Base-by-base conservation (phyloP, 805 yeast genomes). In the Barnettozyma wickerhamii region DNA sequence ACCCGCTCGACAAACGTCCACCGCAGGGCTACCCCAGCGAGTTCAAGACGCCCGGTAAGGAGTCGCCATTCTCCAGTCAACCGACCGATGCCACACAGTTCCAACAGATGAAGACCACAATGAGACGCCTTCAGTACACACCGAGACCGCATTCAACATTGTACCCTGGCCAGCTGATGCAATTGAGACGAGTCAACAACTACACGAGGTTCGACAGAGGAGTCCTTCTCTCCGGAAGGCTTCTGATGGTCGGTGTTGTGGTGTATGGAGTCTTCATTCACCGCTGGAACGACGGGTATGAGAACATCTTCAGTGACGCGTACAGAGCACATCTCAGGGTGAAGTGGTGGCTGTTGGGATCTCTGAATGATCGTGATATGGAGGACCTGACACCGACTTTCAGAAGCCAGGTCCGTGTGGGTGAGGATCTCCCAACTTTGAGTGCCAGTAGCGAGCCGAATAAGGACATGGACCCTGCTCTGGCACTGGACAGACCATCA, bases 1-100 rank as follows among this genome's bases (percentile, higher is more conserved):
- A 86, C 55, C 84, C 90, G 0, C 63, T 74, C 1, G 95, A 86
- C 55, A 57, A 66, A 30, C 68, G 95, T 34, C 95, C 95, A 0
- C 75, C 95, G 0, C 79, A 80, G 55, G 95, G 95, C 3, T 86
- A 87, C 49, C 95, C 95, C 1, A 80, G 89, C 19, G 95, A 86
- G 58, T 87, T 72, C 64, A 69, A 74, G 42, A 63, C 80, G 1
- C 91, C 93, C 0, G 81, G 85, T 1, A 66, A 69, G 31, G 69
- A 75, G 24, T 78, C 84, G 20, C 58, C 62, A 15, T 78, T 77
- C 63, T 65, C 77, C 7, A 63, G 73, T 7, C 62, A 79, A n/a
- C 89, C 90, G 4, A 71, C 71, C 50, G 79, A 74, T 50, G 79
- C 86, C 6, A 69, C 81, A 1, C 87, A 82, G 58, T 82, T 78